Percentiles rank a stretch among this genome's conserved stretches.
phyloP scores from a whole-genome alignment of 2,329 filamentous ascomycete species.

The Alternaria conjuncta region DNA sequence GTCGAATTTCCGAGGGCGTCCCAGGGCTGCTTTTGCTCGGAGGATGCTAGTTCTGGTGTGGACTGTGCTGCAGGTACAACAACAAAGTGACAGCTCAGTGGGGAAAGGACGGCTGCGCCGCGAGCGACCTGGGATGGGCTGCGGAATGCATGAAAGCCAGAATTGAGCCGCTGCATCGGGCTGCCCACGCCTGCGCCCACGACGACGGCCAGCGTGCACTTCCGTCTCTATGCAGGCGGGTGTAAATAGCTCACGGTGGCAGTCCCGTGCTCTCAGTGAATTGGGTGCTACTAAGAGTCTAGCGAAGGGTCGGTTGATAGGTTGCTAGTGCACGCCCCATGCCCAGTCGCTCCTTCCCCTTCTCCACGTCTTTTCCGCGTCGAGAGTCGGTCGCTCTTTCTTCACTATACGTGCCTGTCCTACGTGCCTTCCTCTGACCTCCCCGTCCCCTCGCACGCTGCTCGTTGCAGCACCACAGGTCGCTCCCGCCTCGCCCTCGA shows the following conservation, averaged over 20 bases:
- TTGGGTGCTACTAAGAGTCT: conserved; percentile 5
- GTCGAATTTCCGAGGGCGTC: conserved; percentile 15
- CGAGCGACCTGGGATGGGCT: not conserved
- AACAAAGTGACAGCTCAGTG: conserved; percentile 2
- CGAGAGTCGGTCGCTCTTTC: conserved; percentile 34
- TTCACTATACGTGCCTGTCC: conserved; percentile 19
- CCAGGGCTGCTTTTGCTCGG: conserved; percentile 8
- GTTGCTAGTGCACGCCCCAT: conserved; percentile 16
- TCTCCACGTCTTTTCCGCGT: conserved; percentile 32
- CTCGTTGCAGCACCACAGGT: conserved; percentile 25
- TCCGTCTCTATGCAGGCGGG: conserved; percentile 5
- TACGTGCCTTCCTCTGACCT: conserved; percentile 31
- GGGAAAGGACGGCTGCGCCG: not conserved
- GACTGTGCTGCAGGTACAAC: conserved; percentile 15
- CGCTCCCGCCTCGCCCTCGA: conserved; percentile 15
- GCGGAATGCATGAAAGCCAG: not conserved
- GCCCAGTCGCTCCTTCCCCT: conserved; percentile 26
- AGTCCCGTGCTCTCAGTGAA: conserved; percentile 14
- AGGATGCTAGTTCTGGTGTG: conserved; percentile 12
- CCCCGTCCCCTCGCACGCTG: conserved; percentile 25
- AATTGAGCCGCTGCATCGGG: not conserved
- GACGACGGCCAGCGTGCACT: conserved; percentile 1
- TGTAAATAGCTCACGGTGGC: conserved; percentile 9
- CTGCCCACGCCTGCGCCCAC: not conserved
- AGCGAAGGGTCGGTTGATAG: conserved; percentile 1